Evolutionary conservation across 2,329 filamentous ascomycete genomes (phyloP).

Genomic region (Xylaria sp.): DNA sequence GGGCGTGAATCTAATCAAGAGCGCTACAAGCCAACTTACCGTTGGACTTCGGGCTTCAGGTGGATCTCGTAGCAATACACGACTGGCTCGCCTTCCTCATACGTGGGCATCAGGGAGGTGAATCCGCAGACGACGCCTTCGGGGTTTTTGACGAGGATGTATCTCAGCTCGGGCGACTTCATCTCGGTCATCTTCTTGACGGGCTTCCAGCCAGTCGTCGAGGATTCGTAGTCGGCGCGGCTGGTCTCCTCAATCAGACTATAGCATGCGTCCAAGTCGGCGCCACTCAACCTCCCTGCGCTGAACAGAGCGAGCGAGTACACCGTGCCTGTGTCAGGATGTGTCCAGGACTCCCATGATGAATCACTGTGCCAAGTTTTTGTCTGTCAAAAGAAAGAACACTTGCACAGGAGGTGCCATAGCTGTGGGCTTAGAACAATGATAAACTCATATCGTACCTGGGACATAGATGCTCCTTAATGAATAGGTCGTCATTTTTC

Average conservation of each 20-base stretch:
- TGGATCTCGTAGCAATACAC: constrained; percentile 84
- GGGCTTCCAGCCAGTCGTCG: constrained; percentile 67
- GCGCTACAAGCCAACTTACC: constrained; percentile 46
- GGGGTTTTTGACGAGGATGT: constrained; percentile 62
- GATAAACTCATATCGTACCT: constrained; percentile 45
- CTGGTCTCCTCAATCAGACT: constrained; percentile 67
- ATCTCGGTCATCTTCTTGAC: constrained; percentile 69
- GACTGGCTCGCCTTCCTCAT: constrained; percentile 68
- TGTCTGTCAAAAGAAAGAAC: constrained; percentile 1
- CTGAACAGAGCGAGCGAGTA: constrained; percentile 54
- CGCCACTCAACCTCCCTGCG: constrained; percentile 46
- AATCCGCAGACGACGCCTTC: constrained; percentile 55
- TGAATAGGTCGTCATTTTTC: constrained; percentile 55
- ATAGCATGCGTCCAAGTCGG: constrained; percentile 60
- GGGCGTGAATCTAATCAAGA: neutral
- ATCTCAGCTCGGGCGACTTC: constrained; percentile 69
- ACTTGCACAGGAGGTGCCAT: neutral
- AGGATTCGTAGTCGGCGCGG: constrained; percentile 65
- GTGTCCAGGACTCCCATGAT: constrained; percentile 52
- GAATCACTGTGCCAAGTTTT: constrained; percentile 23
- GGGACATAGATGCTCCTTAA: constrained; percentile 53
- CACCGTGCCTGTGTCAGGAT: constrained; percentile 50
- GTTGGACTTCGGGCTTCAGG: constrained; percentile 60
- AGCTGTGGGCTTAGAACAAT: neutral
- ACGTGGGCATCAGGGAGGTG: constrained; percentile 73